Evolutionary conservation across 257 asterid genomes (phyloP).

Genomic region (Anisodus acutangulus): DNA sequence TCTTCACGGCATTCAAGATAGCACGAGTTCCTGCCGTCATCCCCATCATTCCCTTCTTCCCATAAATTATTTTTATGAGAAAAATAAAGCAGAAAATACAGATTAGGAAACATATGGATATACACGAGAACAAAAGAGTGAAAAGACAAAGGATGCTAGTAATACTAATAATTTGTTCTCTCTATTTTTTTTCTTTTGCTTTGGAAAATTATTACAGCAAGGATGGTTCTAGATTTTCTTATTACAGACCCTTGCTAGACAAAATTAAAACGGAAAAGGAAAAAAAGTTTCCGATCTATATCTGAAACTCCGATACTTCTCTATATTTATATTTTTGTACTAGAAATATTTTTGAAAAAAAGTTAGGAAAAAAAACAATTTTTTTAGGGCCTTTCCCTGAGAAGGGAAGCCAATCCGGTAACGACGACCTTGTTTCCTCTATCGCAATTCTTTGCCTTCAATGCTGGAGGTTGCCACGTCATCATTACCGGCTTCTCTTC

Average conservation of each 20-base stretch:
- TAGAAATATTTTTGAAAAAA: background rate
- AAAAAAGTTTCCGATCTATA: conserved; percentile 32
- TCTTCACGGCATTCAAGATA: conserved; percentile 59
- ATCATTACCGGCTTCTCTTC: conserved; percentile 42
- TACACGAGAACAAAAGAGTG: conserved; percentile 26
- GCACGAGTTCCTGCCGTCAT: conserved; percentile 58
- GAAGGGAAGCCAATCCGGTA: conserved; percentile 90
- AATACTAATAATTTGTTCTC: background rate
- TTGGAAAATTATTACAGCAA: conserved; percentile 42
- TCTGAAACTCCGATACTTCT: conserved; percentile 35
- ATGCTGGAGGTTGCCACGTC: conserved; percentile 85
- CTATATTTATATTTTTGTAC: conserved; percentile 39
- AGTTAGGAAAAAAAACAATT: conserved; percentile 45
- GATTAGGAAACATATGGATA: conserved; percentile 42
- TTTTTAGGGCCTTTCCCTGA: conserved; percentile 64
- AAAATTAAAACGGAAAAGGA: conserved; percentile 29
- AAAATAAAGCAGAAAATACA: conserved; percentile 8
- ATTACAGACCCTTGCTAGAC: conserved; percentile 42
- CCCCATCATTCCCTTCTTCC: conserved; percentile 35
- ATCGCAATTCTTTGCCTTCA: conserved; percentile 41
- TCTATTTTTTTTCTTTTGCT: background rate
- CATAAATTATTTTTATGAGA: background rate
- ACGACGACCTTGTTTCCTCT: conserved; percentile 64
- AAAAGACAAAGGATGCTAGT: background rate
- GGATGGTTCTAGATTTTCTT: conserved; percentile 27